phyloP scores from a whole-genome alignment of 305 asterid genomes.

The Euphrasia arctica region DNA sequence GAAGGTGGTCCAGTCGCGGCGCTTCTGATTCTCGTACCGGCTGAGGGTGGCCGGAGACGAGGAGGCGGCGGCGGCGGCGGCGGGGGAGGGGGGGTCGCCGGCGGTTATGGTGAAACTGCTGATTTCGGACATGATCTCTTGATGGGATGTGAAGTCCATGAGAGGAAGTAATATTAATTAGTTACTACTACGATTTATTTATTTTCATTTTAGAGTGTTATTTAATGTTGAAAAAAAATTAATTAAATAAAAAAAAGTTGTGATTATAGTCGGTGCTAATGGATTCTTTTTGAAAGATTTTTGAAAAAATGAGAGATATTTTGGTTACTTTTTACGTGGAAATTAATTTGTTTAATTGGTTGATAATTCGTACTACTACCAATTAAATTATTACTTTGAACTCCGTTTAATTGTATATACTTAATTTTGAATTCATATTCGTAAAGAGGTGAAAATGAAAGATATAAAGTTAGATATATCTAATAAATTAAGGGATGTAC shows the following conservation, averaged over 20 bases:
- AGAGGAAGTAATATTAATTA: too few relatives aligned
- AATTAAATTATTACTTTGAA: too few relatives aligned
- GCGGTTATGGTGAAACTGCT: constrained; percentile 29
- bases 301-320: neutral
- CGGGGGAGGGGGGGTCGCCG: constrained; percentile 22
- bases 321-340: too few relatives aligned
- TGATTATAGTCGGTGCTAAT: too few relatives aligned
- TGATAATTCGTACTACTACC: too few relatives aligned
- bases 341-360: too few relatives aligned
- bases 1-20: constrained; percentile 69
- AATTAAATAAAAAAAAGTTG: neutral
- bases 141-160: constrained; percentile 39
- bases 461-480: too few relatives aligned
- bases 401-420: neutral
- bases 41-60: constrained; percentile 47
- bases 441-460: neutral
- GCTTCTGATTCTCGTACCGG: constrained; percentile 40
- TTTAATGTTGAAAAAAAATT: neutral
- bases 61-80: constrained; percentile 27
- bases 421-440: too few relatives aligned
- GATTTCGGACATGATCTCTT: constrained; percentile 33
- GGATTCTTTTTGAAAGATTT: too few relatives aligned
- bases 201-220: neutral
- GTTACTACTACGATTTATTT: too few relatives aligned
- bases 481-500: too few relatives aligned